phyloP scores from a whole-genome alignment of 495 filamentous ascomycete genomes.

The Neurospora pannonica region DNA sequence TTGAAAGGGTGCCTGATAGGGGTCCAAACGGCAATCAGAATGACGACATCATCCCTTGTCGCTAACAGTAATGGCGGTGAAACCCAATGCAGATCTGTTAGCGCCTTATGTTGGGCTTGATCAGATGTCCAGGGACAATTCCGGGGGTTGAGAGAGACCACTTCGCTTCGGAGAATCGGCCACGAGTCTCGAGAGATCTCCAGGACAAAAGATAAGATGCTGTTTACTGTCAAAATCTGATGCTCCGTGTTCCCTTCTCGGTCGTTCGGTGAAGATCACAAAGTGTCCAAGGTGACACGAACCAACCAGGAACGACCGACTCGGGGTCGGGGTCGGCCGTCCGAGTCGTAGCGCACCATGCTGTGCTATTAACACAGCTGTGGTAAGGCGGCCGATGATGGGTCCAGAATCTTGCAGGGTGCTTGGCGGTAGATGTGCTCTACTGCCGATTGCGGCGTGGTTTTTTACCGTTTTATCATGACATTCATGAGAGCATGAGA shows the following conservation, averaged over 20 bases:
- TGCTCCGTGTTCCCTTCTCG: background rate
- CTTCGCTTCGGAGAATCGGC: background rate
- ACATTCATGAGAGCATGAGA: background rate
- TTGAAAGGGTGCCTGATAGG: background rate
- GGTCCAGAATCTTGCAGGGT: background rate
- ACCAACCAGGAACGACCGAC: background rate
- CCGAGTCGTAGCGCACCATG: background rate
- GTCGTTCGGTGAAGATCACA: background rate
- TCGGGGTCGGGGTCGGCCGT: background rate
- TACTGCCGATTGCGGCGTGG: background rate
- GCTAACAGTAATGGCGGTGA: background rate
- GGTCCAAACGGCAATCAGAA: background rate
- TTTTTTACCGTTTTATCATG: background rate
- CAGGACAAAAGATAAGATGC: background rate
- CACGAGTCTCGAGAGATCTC: background rate
- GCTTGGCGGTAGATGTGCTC: background rate
- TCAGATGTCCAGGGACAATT: background rate
- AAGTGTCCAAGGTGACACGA: background rate
- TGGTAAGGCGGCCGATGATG: background rate
- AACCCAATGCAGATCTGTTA: background rate
- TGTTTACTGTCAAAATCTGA: background rate
- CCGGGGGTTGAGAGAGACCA: background rate
- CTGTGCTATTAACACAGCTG: background rate
- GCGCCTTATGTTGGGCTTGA: background rate
- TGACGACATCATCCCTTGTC: background rate